Percentiles rank a stretch among this genome's conserved stretches.
Conservation (phyloP, 169 alveolate species). For the Cryptosporidium canis region DNA sequence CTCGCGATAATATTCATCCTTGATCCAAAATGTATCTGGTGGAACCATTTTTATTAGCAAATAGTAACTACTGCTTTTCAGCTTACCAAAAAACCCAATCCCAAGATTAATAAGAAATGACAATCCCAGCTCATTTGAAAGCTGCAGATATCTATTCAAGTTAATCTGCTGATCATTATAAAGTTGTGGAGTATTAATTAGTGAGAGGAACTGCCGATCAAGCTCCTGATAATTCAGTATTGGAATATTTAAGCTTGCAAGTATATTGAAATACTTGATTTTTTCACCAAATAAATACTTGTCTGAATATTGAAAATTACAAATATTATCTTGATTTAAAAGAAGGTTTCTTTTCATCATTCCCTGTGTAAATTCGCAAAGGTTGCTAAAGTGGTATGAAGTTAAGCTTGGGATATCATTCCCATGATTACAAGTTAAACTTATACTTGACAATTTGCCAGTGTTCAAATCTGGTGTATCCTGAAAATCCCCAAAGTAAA, state of each 20-base stretch:
- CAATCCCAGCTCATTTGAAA: slow-evolving; percentile 51
- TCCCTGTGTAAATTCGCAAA: slow-evolving; percentile 48
- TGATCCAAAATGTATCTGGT: slow-evolving; percentile 48
- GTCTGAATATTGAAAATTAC: slow-evolving; percentile 3
- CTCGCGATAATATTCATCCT: not conserved
- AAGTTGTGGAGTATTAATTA: not conserved
- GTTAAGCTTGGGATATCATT: slow-evolving; percentile 35
- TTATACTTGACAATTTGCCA: slow-evolving; percentile 12
- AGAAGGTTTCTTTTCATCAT: not conserved
- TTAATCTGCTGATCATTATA: not conserved
- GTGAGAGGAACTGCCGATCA: not conserved
- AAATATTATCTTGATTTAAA: slow-evolving; percentile 19
- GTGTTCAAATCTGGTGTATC: not conserved
- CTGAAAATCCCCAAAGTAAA: slow-evolving; percentile 16
- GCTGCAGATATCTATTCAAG: slow-evolving; percentile 22
- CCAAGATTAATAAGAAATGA: slow-evolving; percentile 41
- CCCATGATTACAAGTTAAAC: slow-evolving; percentile 22
- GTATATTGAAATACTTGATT: slow-evolving; percentile 27
- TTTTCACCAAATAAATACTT: not conserved
- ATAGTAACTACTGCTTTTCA: slow-evolving; percentile 13
- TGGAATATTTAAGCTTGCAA: slow-evolving; percentile 41
- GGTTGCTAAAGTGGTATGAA: slow-evolving; percentile 7
- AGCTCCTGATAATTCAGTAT: slow-evolving; percentile 9
- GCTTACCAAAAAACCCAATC: slow-evolving; percentile 27
- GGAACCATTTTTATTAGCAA: slow-evolving; percentile 25